Base-by-base conservation (phyloP, 768 basidiomycete species). In the Cystobasidium tubakii region DNA sequence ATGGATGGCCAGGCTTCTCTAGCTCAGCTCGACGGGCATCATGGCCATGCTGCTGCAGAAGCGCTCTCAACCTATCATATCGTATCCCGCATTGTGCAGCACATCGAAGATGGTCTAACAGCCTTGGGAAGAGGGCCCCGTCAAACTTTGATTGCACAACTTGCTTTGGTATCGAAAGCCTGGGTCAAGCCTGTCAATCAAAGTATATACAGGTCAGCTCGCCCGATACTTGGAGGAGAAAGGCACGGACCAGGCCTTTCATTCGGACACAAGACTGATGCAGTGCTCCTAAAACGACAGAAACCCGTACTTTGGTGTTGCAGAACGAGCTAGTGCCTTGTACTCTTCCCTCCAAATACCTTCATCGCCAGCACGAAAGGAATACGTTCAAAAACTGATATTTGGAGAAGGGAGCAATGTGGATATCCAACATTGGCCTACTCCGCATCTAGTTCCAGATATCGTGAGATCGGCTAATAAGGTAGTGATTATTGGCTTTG, bases 321-420 rank as follows among this genome's bases (percentile, higher is more conserved):
- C 66, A 34, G 50, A 67, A 21, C n/a, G 66, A 2, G 66, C 44
- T n/a, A 29, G 4, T 4, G 34, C 29, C 4, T 50, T 67, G 21
- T 36, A 42, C 27, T 3, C 25, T 1, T 46, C 36, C 23, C 25
- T 67, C 27, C 23, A 43, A 2, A 9, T 21, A 46, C 10, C 42
- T 10, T 23, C 66, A 54, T 4, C 23, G 12, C n/a, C 10, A 19
- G 46, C 7, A 10, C 42, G 66, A 3, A 43, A 21, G 44, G 31
- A 7, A 6, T 29, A 27, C 23, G 31, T 67, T 10, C 25, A 54
- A 31, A 67, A 67, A 31, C 50, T 67, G 1, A 67, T 67, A 44
- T 67, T 67, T 33, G 66, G 66, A 25, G 66, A 67, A 31, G 66
- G 66, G 27, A 46, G 21, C 29, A 46, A 29, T n/a, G 27, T 43